Evolutionary conservation across 352 stramenopile genomes (phyloP), one percentile per base, ranked within the genome.

Genomic region (Globisporangium sylvaticum): DNA sequence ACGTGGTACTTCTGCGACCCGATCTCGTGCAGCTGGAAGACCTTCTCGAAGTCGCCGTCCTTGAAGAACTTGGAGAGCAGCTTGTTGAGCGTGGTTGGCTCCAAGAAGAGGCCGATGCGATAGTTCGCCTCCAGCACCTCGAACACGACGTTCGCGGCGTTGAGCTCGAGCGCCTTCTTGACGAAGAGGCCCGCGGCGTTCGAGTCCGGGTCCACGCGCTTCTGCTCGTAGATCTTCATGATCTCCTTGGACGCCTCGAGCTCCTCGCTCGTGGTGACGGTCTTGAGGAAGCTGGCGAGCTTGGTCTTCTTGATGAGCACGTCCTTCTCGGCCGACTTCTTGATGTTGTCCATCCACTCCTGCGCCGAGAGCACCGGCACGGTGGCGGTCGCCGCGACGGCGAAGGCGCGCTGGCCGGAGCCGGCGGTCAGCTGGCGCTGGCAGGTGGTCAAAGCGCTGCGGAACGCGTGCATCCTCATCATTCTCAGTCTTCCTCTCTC

Each of bases 191-290:
- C 85, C 4, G 80, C 83, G n/a, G 85, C 85, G 63, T 86, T 91
- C 48, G 83, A 71, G 60, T 92, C 84, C 65, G 84, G 85, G 67
- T 94, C 85, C 65, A 94, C 82, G 52, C 85, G 83, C 75, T 94
- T 94, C 70, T 89, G 73, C 77, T 94, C 85, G 70, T 94, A 94
- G 65, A 94, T 92, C 71, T 90, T 89, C 85, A 94, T 92, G 68
- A 94, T 92, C 73, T 91, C 83, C 74, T 92, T 92, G 29, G 77
- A 87, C 1, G 80, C 82, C 72, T 89, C 81, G 55, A 94, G 74
- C 74, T 94, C 74, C 71, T 94, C 85, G 61, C 78, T 91, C 5
- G 82, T 94, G 34, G 81, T 92, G 59, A 94, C 84, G 24, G 82
- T 87, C 74, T 92, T 91, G 60, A 94, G 79, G 79, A 89, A 94